Evolutionary conservation across 2,329 filamentous ascomycete species (phyloP).

Genomic region (Scytalidium sp.): DNA sequence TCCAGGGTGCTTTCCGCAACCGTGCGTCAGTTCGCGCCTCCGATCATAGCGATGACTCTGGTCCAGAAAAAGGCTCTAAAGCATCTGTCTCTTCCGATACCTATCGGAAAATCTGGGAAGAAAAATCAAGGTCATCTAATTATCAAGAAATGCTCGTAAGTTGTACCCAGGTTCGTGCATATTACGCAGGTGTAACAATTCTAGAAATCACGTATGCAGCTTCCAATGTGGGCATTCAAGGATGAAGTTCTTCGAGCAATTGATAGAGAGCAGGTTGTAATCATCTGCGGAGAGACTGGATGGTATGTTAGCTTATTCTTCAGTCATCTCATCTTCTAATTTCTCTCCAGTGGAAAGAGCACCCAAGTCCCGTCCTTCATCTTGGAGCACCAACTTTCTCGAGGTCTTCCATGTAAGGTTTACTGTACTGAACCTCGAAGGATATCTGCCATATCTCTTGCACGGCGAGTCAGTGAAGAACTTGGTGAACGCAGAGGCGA

Average conservation of each 20-base stretch:
- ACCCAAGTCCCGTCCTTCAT: constrained; percentile 96
- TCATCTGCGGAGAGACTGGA: constrained; percentile 94
- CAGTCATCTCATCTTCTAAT: background rate
- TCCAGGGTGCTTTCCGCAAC: constrained; percentile 73
- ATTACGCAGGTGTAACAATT: constrained; percentile 24
- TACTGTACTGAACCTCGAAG: constrained; percentile 94
- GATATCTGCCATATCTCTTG: constrained; percentile 94
- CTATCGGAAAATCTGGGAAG: constrained; percentile 56
- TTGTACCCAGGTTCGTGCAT: constrained; percentile 3
- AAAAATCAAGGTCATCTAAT: constrained; percentile 52
- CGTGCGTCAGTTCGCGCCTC: constrained; percentile 45
- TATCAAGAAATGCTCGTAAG: constrained; percentile 77
- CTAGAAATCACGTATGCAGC: constrained; percentile 63
- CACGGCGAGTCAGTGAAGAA: constrained; percentile 90
- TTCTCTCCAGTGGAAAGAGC: constrained; percentile 74
- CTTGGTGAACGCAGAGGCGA: constrained; percentile 82
- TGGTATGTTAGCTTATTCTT: constrained; percentile 47
- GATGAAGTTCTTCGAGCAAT: constrained; percentile 75
- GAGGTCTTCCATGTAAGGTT: constrained; percentile 81
- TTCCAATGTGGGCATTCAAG: constrained; percentile 88
- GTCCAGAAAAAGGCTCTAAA: constrained; percentile 29
- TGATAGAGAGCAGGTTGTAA: constrained; percentile 78
- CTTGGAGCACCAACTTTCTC: constrained; percentile 80
- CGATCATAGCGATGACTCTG: constrained; percentile 46
- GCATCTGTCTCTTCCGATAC: constrained; percentile 27